phyloP scores from a whole-genome alignment of 352 stramenopile species.

The Bremia lactucae region DNA sequence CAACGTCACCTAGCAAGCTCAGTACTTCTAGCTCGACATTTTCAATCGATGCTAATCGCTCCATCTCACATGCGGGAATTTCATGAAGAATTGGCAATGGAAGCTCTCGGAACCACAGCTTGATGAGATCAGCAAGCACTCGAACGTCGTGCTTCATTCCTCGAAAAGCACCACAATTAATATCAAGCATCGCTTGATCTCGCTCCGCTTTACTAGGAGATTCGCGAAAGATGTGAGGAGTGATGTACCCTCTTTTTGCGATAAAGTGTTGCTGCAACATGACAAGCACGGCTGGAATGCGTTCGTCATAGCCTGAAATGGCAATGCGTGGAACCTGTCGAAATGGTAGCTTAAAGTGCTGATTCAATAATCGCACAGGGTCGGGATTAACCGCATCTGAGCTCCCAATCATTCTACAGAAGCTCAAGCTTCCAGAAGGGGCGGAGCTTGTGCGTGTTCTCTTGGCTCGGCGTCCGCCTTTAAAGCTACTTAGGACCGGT shows the following conservation, averaged over 20 bases:
- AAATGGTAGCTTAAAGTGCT: slow-evolving; percentile 78
- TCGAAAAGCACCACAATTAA: slow-evolving; percentile 71
- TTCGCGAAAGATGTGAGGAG: slow-evolving; percentile 82
- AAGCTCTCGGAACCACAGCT: slow-evolving; percentile 85
- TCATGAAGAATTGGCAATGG: slow-evolving; percentile 74
- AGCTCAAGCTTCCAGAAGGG: slow-evolving; percentile 18
- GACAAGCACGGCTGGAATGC: slow-evolving; percentile 74
- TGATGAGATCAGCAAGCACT: slow-evolving; percentile 83
- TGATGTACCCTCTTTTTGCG: slow-evolving; percentile 43
- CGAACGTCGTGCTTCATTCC: slow-evolving; percentile 61
- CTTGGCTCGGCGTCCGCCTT: slow-evolving; percentile 11
- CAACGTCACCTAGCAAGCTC: slow-evolving; percentile 38
- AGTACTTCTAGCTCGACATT: slow-evolving; percentile 31
- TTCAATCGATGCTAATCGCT: slow-evolving; percentile 32
- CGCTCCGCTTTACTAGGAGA: slow-evolving; percentile 82
- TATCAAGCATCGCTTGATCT: slow-evolving; percentile 68
- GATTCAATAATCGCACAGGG: slow-evolving; percentile 54
- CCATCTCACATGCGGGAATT: slow-evolving; percentile 60
- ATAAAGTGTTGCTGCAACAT: slow-evolving; percentile 82
- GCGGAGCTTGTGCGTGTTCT: slow-evolving; percentile 34
- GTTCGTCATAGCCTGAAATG: slow-evolving; percentile 58
- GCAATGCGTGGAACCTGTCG: slow-evolving; percentile 54
- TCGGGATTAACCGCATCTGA: slow-evolving; percentile 14
- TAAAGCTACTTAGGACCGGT: slow-evolving; percentile 2
- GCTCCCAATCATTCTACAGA: slow-evolving; percentile 23